Conservation (phyloP, 768 basidiomycete genomes). For the Hygrophorus russula region DNA sequence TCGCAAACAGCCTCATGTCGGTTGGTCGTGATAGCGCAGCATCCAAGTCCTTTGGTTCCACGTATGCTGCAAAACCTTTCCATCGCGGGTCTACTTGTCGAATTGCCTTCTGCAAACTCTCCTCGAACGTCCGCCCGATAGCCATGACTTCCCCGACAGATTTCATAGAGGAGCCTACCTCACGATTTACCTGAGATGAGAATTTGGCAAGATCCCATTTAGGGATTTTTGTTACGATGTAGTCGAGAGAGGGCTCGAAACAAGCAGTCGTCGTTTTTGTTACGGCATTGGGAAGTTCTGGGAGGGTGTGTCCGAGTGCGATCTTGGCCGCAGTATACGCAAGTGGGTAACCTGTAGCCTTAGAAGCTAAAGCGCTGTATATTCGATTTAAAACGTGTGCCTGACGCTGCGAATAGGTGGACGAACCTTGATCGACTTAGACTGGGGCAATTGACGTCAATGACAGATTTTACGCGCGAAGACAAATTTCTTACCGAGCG, state of each 20-base stretch:
- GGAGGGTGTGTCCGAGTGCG: conserved; percentile 92
- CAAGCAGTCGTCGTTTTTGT: conserved; percentile 99
- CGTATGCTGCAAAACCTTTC: conserved; percentile 95
- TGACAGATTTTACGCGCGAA: conserved; percentile 1
- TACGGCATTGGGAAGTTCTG: conserved; percentile 96
- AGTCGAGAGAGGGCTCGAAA: conserved; percentile 97
- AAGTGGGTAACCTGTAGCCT: conserved; percentile 97
- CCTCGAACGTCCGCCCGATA: conserved; percentile 97
- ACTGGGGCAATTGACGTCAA: conserved; percentile 17
- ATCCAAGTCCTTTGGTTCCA: conserved; percentile 79
- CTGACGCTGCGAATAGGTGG: neutral
- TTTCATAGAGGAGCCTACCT: conserved; percentile 97
- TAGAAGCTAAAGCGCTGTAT: conserved; percentile 84
- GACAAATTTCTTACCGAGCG: conserved; percentile 51
- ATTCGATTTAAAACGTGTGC: conserved; percentile 5
- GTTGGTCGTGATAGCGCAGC: conserved; percentile 72
- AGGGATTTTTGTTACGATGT: conserved; percentile 99
- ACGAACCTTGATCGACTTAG: conserved; percentile 71
- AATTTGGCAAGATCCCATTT: conserved; percentile 99
- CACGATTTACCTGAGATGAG: conserved; percentile 83
- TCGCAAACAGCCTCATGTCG: conserved; percentile 92
- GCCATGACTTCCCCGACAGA: conserved; percentile 99
- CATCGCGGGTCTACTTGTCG: conserved; percentile 96
- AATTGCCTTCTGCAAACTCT: conserved; percentile 96
- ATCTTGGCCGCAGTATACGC: conserved; percentile 99